Conservation (phyloP, 805 yeast species). For the Millerozyma acaciae region DNA sequence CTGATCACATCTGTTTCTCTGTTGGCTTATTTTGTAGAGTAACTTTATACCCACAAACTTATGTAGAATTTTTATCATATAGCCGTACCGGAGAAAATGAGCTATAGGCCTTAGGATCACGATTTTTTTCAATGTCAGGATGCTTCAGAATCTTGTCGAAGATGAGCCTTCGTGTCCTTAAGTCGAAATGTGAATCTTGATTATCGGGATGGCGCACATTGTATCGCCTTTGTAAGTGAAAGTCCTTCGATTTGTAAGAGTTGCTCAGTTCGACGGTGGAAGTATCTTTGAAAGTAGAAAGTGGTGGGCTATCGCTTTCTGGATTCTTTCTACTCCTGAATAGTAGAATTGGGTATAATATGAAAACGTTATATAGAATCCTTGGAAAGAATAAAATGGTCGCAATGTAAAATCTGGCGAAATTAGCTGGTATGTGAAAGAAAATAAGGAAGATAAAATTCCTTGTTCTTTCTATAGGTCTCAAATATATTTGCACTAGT, state of each 20-base stretch:
- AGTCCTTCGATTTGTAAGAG: no score
- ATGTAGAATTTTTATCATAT: not conserved
- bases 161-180: slow-evolving; percentile 6
- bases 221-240: no score
- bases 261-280: no score
- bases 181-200: not conserved
- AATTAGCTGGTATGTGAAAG: slow-evolving; percentile 16
- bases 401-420: slow-evolving; percentile 11
- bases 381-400: slow-evolving; percentile 18
- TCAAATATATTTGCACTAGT: slow-evolving; percentile 5
- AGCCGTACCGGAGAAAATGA: slow-evolving; percentile 1
- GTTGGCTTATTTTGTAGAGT: no score
- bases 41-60: no score
- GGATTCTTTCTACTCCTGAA: not conserved
- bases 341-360: slow-evolving; percentile 13
- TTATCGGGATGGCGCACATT: no score
- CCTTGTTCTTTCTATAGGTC: slow-evolving; percentile 9
- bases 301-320: no score
- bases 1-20: no score
- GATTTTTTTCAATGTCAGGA: slow-evolving; percentile 4
- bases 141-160: slow-evolving; percentile 7
- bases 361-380: slow-evolving; percentile 14
- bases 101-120: not conserved
- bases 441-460: slow-evolving; percentile 7
- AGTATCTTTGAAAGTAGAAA: no score